Evolutionary conservation across 2,329 filamentous ascomycete genomes (phyloP).

Genomic region (Emericellopsis cladophorae): DNA sequence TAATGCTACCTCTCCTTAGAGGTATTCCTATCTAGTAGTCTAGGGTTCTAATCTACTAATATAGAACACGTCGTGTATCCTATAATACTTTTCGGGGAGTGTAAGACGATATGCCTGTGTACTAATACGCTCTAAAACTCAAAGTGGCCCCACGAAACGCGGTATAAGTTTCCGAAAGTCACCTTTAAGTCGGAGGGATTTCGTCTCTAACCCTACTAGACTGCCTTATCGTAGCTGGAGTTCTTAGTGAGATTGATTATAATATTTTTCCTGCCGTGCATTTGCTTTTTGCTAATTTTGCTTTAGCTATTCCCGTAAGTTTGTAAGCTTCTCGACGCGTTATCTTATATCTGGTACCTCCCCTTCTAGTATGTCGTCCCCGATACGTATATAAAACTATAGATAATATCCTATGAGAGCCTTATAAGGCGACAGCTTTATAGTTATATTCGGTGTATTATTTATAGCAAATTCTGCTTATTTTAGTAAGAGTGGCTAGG

Average conservation of each 20-base stretch:
- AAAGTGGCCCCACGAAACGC: too few species aligned
- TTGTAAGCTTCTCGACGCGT: not conserved
- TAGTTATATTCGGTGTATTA: too few species aligned
- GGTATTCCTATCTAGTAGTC: slow-evolving; percentile 3
- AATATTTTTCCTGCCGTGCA: not conserved
- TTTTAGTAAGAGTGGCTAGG: not conserved
- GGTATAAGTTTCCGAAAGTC: not conserved
- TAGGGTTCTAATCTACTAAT: not conserved
- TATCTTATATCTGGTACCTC: too few species aligned
- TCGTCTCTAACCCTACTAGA: too few species aligned
- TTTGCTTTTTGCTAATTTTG: too few species aligned
- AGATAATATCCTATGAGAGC: too few species aligned
- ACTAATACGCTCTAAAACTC: too few species aligned
- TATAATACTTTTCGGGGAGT: not conserved
- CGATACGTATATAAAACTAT: not conserved
- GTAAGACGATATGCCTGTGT: not conserved
- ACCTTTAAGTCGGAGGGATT: too few species aligned
- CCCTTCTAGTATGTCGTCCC: not conserved
- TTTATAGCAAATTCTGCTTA: too few species aligned
- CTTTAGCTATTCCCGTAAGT: too few species aligned
- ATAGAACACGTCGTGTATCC: not conserved
- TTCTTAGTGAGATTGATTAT: not conserved
- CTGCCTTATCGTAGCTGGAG: too few species aligned
- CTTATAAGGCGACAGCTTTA: too few species aligned
- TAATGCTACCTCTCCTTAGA: not conserved